Evolutionary conservation across 1,284 basidiomycete species (phyloP).

Genomic region (Leccinum huronense): DNA sequence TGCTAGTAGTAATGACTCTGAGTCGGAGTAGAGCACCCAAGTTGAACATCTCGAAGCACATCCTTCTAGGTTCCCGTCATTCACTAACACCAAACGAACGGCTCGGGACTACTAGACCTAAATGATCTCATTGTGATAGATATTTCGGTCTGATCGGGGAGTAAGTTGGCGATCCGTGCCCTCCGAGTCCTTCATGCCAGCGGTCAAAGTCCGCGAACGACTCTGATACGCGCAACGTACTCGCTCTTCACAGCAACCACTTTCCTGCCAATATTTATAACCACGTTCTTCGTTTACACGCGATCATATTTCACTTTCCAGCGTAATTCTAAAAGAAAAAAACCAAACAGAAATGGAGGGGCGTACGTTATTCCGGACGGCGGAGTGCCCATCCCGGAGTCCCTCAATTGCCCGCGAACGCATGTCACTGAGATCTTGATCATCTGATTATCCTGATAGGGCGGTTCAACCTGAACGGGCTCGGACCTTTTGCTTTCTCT

Average conservation of each 20-base stretch:
- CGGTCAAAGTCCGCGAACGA: conserved; percentile 18
- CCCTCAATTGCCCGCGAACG: neutral
- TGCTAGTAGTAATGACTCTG: neutral
- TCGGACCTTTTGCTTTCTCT: neutral
- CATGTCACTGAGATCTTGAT: neutral
- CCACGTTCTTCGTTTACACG: neutral
- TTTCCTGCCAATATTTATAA: neutral
- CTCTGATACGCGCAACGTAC: neutral
- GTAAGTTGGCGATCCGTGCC: conserved; percentile 24
- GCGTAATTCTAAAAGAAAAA: neutral
- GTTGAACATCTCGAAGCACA: neutral
- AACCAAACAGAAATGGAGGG: neutral
- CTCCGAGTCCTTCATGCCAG: neutral
- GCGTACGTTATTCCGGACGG: neutral
- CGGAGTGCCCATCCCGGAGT: neutral
- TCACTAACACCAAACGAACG: neutral
- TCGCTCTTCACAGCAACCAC: neutral
- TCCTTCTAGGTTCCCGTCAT: neutral
- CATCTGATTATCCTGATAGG: neutral
- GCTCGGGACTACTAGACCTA: neutral
- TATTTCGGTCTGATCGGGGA: neutral
- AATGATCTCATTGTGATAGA: neutral
- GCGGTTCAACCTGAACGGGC: neutral
- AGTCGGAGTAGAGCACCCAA: neutral
- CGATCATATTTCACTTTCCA: neutral